Evolutionary conservation across 2,329 filamentous ascomycete species (phyloP).

Genomic region (Epichloe uncinata): DNA sequence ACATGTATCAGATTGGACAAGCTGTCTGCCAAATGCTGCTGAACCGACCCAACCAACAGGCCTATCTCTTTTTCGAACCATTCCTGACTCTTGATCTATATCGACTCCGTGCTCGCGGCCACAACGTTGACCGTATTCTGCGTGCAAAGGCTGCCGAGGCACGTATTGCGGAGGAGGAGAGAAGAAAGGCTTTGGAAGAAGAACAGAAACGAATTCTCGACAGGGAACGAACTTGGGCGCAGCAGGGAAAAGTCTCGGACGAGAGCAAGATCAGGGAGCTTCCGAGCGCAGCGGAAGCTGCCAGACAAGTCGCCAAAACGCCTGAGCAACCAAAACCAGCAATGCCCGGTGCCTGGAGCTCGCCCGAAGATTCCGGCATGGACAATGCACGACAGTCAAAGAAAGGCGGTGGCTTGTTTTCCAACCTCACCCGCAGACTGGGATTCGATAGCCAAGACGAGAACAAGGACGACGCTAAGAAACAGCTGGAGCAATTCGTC

Average conservation of each 20-base stretch:
- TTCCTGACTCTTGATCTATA: conserved; percentile 76
- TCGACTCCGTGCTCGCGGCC: conserved; percentile 73
- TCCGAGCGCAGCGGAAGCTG: conserved; percentile 19
- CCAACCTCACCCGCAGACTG: conserved; percentile 51
- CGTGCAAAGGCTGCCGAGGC: conserved; percentile 79
- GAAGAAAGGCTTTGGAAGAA: conserved; percentile 58
- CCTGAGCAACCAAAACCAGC: conserved; percentile 26
- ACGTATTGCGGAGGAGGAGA: conserved; percentile 70
- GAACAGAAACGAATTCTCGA: conserved; percentile 57
- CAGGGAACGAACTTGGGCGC: conserved; percentile 31
- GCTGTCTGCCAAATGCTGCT: conserved; percentile 73
- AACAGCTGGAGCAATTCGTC: conserved; percentile 31
- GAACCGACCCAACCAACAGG: conserved; percentile 72
- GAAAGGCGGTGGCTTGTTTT: conserved; percentile 49
- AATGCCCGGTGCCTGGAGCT: conserved; percentile 70
- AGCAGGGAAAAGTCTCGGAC: conserved; percentile 18
- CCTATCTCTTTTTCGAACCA: conserved; percentile 81
- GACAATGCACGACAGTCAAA: conserved; percentile 21
- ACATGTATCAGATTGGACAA: conserved; percentile 87
- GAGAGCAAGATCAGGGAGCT: conserved; percentile 4
- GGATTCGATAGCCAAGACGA: conserved; percentile 44
- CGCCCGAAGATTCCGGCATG: conserved; percentile 36
- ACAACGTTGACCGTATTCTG: conserved; percentile 92
- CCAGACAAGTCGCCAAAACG: conserved; percentile 26
- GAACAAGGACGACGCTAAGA: conserved; percentile 27